Percentiles rank a stretch among this genome's conserved stretches.
These are phyloP conservation scores for Myochromella boudieri DNA, from an alignment of 768 basidiomycete genomes.

Conservation along the genomic window DNA sequence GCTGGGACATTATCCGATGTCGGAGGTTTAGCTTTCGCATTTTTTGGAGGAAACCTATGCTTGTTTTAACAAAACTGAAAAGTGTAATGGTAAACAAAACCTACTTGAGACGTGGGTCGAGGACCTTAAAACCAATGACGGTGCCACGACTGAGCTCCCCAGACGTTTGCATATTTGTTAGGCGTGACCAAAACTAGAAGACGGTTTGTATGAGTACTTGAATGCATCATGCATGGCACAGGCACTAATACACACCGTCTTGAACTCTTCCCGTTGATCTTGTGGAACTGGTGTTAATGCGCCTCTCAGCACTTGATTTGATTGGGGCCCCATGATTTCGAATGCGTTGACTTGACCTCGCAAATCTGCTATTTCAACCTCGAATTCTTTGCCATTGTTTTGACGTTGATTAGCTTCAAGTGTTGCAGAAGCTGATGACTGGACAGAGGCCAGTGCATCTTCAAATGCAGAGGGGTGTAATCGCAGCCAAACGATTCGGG, in stretches of 20 bases:
- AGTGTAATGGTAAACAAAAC: constrained; percentile 20
- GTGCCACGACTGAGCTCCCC: constrained; percentile 71
- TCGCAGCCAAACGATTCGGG: constrained; percentile 69
- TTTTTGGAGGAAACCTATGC: constrained; percentile 83
- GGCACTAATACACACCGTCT: constrained; percentile 56
- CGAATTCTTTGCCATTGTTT: constrained; percentile 25
- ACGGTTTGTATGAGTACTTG: not conserved
- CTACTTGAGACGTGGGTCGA: constrained; percentile 87
- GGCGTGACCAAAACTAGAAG: constrained; percentile 64
- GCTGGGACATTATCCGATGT: constrained; percentile 23
- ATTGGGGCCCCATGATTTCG: constrained; percentile 87
- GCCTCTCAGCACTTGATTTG: constrained; percentile 72
- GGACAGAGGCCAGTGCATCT: constrained; percentile 53
- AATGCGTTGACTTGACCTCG: constrained; percentile 74
- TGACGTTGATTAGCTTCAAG: constrained; percentile 34
- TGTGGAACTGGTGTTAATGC: constrained; percentile 50
- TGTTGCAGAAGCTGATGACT: constrained; percentile 46
- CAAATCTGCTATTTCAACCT: constrained; percentile 71
- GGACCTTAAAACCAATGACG: constrained; percentile 74
- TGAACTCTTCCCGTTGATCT: constrained; percentile 55
- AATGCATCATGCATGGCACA: not conserved
- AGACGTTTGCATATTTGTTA: constrained; percentile 62
- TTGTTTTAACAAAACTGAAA: too few species aligned
- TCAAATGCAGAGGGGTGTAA: constrained; percentile 75
- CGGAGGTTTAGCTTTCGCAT: constrained; percentile 46